Percentiles rank a stretch among this genome's conserved stretches.
These are phyloP conservation scores for Extremus antarcticus DNA, from an alignment of 495 filamentous ascomycete species.

Conservation along the genomic window DNA sequence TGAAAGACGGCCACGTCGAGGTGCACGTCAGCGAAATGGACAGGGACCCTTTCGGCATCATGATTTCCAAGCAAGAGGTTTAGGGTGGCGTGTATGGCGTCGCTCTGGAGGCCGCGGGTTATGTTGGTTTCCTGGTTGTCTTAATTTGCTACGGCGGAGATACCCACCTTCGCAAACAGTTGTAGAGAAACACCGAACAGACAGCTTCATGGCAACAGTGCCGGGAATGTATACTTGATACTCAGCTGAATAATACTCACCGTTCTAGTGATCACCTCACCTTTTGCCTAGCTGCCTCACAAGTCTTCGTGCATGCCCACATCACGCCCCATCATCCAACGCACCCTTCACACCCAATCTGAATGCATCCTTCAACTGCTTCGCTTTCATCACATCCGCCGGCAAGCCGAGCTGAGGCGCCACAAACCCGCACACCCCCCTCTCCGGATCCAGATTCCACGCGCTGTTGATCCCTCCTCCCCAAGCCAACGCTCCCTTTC, in stretches of 20 bases:
- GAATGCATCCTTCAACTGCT: background rate
- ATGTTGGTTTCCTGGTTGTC: too few relatives aligned
- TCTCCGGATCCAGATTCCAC: background rate
- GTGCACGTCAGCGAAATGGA: slow-evolving; percentile 71
- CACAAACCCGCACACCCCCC: background rate
- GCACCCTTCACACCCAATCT: background rate
- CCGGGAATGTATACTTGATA: too few relatives aligned
- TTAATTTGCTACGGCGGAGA: background rate
- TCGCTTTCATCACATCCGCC: background rate
- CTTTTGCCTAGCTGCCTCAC: too few relatives aligned
- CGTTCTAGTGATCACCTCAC: too few relatives aligned
- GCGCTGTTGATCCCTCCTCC: background rate
- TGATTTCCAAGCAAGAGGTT: slow-evolving; percentile 37
- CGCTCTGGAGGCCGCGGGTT: too few relatives aligned
- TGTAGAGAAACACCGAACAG: too few relatives aligned
- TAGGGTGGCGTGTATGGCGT: background rate
- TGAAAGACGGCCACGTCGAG: slow-evolving; percentile 41
- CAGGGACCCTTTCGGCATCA: slow-evolving; percentile 65
- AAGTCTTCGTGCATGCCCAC: too few relatives aligned
- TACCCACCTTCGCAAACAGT: background rate
- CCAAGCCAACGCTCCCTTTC: background rate
- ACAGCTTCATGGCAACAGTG: too few relatives aligned
- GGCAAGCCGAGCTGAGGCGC: background rate
- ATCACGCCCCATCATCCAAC: background rate
- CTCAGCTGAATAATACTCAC: too few relatives aligned